Percentiles rank a stretch among this genome's conserved stretches.
Conservation (phyloP, 2,329 filamentous ascomycete species). For the Fusarium sororula region DNA sequence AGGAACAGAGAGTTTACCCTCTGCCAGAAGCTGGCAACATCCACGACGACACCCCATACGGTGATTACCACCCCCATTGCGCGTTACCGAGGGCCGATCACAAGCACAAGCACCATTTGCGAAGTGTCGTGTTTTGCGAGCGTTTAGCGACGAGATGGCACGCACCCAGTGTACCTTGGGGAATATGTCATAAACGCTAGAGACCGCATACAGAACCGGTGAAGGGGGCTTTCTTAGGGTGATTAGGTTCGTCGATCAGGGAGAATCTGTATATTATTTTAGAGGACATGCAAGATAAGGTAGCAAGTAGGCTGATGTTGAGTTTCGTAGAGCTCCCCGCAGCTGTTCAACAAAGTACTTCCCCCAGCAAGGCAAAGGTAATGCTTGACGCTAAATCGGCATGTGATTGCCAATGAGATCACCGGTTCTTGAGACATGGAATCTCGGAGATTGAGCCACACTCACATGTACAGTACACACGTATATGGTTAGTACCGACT, state of each 20-base stretch:
- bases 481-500: background rate
- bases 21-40: conserved; percentile 71
- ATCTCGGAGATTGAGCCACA: conserved; percentile 16
- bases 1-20: conserved; percentile 55
- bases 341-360: conserved; percentile 33
- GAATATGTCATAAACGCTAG: conserved; percentile 32
- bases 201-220: conserved; percentile 22
- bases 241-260: background rate
- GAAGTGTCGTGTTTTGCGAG: conserved; percentile 15
- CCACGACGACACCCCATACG: conserved; percentile 66
- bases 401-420: conserved; percentile 47
- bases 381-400: conserved; percentile 35
- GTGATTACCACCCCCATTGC: conserved; percentile 57
- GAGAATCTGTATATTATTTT: background rate
- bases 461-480: conserved; percentile 17
- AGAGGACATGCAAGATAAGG: conserved; percentile 23
- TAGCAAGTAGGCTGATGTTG: conserved; percentile 22
- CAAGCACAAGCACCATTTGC: conserved; percentile 45
- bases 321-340: conserved; percentile 37
- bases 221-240: background rate
- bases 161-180: conserved; percentile 10
- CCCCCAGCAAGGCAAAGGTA: background rate
- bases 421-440: conserved; percentile 23
- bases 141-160: conserved; percentile 24
- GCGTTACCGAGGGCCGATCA: conserved; percentile 49